These are phyloP conservation scores for Triangularia verruculosa DNA, from an alignment of 2,329 filamentous ascomycete genomes.

Conservation along the genomic window DNA sequence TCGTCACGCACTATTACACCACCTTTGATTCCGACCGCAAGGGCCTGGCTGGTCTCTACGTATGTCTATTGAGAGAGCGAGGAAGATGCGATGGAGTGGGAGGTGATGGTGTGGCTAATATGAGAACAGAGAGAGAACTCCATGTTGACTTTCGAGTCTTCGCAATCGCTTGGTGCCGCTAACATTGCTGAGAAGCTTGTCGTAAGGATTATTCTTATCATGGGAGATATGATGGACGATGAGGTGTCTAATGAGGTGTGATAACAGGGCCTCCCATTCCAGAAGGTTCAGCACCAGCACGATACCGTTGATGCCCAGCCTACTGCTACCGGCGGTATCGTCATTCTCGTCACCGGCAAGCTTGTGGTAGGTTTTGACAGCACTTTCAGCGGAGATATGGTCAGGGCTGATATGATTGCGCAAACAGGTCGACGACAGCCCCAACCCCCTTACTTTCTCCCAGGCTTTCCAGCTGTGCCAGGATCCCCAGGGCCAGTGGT, in stretches of 20 bases:
- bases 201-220: conserved; percentile 49
- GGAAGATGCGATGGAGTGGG: not conserved
- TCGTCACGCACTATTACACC: conserved; percentile 87
- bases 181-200: conserved; percentile 76
- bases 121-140: conserved; percentile 67
- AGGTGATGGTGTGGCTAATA: not conserved
- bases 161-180: conserved; percentile 59
- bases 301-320: conserved; percentile 82
- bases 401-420: conserved; percentile 3
- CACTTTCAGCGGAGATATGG: conserved; percentile 16
- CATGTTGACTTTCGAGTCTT: conserved; percentile 89
- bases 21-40: conserved; percentile 74
- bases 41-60: conserved; percentile 71
- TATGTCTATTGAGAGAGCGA: conserved; percentile 49
- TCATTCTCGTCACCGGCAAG: conserved; percentile 85
- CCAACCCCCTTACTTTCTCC: conserved; percentile 84
- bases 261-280: conserved; percentile 73
- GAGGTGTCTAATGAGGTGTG: not conserved
- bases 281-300: conserved; percentile 75
- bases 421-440: conserved; percentile 75
- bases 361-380: conserved; percentile 59
- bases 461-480: conserved; percentile 84
- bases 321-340: conserved; percentile 64
- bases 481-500: conserved; percentile 68
- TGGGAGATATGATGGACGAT: not conserved